Evolutionary conservation across 257 asterid species (phyloP).

Genomic region (Solanum medicagineum): DNA sequence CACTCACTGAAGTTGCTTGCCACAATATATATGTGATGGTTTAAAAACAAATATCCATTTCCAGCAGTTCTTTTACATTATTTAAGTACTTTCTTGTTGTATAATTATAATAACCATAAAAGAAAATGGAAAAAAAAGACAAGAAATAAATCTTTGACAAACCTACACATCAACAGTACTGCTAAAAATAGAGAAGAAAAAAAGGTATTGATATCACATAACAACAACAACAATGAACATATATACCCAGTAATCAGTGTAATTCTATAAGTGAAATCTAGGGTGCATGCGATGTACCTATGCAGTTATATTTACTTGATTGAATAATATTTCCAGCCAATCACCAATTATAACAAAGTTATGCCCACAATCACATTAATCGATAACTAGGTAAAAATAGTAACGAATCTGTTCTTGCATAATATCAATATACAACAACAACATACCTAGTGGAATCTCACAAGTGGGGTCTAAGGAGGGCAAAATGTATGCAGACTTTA

Average conservation of each 20-base stretch:
- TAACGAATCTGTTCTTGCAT: too few species aligned
- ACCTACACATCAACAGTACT: neutral
- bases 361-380: neutral
- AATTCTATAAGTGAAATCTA: too few species aligned
- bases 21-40: neutral
- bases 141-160: neutral
- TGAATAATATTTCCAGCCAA: neutral
- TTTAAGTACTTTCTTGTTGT: neutral
- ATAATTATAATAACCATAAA: too few species aligned
- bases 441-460: too few species aligned
- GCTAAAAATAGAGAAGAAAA: neutral
- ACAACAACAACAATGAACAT: too few species aligned
- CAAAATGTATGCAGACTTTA: too few species aligned
- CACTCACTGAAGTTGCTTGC: neutral
- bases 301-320: too few species aligned
- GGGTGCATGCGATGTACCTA: too few species aligned
- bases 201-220: neutral
- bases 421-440: too few species aligned
- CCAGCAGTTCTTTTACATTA: neutral
- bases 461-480: too few species aligned
- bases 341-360: neutral
- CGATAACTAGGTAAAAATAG: too few species aligned
- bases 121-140: neutral
- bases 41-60: neutral
- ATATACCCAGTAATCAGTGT: too few species aligned